Conservation (phyloP, 352 stramenopile species). For the Hyaloperonospora brassicae region DNA sequence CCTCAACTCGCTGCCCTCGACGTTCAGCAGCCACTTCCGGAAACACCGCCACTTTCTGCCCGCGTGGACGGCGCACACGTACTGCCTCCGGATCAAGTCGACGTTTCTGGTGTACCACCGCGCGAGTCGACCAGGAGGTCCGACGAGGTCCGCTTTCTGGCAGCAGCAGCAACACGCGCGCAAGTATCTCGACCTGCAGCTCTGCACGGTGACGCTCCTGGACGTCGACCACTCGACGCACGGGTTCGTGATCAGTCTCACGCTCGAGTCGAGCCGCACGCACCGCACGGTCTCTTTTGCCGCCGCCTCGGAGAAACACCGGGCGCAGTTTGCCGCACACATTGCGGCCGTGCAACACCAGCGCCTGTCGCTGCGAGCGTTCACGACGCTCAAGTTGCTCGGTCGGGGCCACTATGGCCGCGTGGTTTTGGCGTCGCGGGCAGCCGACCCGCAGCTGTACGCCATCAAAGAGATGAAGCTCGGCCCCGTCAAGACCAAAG, state of each 20-base stretch:
- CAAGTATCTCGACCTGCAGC: conserved; percentile 77
- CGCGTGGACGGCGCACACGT: conserved; percentile 80
- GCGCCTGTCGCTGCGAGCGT: conserved; percentile 47
- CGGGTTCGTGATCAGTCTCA: conserved; percentile 46
- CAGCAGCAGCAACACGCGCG: conserved; percentile 28
- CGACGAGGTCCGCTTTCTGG: conserved; percentile 13
- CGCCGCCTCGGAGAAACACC: conserved; percentile 77
- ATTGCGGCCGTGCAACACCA: conserved; percentile 52
- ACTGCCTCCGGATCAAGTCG: conserved; percentile 85
- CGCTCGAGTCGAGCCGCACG: conserved; percentile 51
- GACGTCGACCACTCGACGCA: conserved; percentile 72
- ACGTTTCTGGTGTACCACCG: conserved; percentile 81
- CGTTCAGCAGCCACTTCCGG: conserved; percentile 80
- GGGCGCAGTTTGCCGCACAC: conserved; percentile 64
- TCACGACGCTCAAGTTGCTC: conserved; percentile 76
- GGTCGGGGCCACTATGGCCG: conserved; percentile 79
- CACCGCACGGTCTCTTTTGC: conserved; percentile 55
- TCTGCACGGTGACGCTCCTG: conserved; percentile 68
- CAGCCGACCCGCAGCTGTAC: conserved; percentile 49
- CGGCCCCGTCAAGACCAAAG: conserved; percentile 79
- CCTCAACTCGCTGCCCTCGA: conserved; percentile 73
- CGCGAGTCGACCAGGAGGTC: conserved; percentile 49
- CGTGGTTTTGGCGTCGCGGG: conserved; percentile 54
- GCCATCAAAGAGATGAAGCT: conserved; percentile 88
- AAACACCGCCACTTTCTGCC: conserved; percentile 75